phyloP scores from a whole-genome alignment of 352 stramenopile species.

The Chrysophaeum taylorii region DNA sequence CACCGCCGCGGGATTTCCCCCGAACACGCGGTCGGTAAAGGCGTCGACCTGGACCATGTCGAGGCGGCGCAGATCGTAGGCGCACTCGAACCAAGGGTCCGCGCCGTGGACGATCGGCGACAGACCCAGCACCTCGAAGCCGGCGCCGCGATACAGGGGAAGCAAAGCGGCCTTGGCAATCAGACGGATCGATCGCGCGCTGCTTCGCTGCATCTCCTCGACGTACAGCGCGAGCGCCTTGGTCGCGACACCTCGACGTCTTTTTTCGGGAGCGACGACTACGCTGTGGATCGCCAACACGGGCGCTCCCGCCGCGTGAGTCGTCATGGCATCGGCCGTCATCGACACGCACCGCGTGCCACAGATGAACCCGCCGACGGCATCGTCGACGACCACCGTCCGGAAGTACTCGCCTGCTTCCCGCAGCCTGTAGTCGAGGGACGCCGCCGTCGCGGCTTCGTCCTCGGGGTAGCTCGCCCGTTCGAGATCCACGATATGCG shows the following conservation, averaged over 20 bases:
- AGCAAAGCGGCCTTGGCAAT: conserved; percentile 68
- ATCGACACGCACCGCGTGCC: conserved; percentile 57
- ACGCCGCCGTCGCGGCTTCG: conserved; percentile 62
- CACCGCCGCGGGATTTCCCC: conserved; percentile 76
- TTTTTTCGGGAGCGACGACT: conserved; percentile 53
- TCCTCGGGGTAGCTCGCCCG: conserved; percentile 53
- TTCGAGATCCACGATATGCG: neutral
- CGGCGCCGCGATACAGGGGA: conserved; percentile 63
- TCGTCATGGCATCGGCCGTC: conserved; percentile 55
- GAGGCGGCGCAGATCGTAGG: neutral
- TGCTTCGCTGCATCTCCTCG: conserved; percentile 20
- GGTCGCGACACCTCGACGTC: conserved; percentile 53
- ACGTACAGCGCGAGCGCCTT: conserved; percentile 72
- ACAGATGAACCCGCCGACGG: conserved; percentile 74
- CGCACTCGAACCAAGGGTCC: conserved; percentile 62
- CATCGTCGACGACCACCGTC: conserved; percentile 37
- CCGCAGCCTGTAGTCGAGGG: conserved; percentile 66
- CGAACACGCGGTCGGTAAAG: conserved; percentile 50
- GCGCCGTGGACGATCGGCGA: conserved; percentile 62
- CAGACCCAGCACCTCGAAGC: conserved; percentile 56
- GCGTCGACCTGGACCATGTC: no score
- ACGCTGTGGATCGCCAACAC: conserved; percentile 78
- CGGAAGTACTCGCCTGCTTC: conserved; percentile 57
- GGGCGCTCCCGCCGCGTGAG: conserved; percentile 55
- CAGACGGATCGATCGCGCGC: conserved; percentile 52